Percentiles rank a stretch among this genome's conserved stretches.
phyloP scores from a whole-genome alignment of 345 rosid species.

The Eucalyptus fibrosa region DNA sequence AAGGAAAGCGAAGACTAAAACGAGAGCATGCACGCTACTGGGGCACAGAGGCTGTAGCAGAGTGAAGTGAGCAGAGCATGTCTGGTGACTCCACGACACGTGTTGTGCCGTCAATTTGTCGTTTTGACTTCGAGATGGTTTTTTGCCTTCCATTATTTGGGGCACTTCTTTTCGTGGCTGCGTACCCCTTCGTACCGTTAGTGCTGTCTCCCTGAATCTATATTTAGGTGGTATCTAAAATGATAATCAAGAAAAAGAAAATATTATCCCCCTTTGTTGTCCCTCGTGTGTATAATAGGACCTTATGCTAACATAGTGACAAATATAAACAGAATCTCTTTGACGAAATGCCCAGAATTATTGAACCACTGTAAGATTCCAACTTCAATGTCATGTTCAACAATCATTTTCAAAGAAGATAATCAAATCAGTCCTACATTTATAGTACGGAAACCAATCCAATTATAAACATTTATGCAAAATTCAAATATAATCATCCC shows the following conservation, averaged over 20 bases:
- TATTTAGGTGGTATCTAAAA: not conserved
- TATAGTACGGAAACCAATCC: rapidly evolving
- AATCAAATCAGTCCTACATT: not conserved
- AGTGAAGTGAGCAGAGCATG: not conserved
- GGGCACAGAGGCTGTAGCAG: not conserved
- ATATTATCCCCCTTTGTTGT: not conserved
- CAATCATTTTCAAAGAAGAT: not conserved
- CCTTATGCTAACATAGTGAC: not conserved
- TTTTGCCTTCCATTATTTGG: not conserved
- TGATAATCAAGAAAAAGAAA: not conserved
- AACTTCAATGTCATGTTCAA: not conserved
- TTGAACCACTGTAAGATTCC: not conserved
- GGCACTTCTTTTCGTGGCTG: not conserved
- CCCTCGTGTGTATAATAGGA: not conserved
- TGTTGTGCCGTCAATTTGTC: not conserved
- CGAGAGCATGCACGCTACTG: not conserved
- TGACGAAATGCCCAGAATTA: not conserved
- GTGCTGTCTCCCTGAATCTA: not conserved
- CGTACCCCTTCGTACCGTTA: not conserved
- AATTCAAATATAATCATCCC: not conserved
- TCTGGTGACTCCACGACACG: not conserved
- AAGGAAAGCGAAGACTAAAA: not conserved
- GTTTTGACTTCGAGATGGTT: not conserved
- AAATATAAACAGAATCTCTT: not conserved
- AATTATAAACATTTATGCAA: not conserved